Evolutionary conservation across 768 basidiomycete genomes (phyloP).

Genomic region (Lentinula boryana): DNA sequence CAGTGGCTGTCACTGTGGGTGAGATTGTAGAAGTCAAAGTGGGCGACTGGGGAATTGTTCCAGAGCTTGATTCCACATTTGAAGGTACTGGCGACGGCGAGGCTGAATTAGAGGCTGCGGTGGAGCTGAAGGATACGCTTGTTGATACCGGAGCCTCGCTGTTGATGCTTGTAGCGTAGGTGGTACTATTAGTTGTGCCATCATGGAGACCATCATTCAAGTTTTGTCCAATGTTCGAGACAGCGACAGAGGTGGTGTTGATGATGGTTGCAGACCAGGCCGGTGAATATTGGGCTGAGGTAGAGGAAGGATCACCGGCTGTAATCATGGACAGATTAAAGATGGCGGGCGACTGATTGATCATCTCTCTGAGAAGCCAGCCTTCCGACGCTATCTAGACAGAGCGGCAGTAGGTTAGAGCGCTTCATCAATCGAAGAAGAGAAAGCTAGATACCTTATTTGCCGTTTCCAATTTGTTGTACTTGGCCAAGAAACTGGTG

Average conservation of each 20-base stretch:
- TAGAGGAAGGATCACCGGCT: not conserved
- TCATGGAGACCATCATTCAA: not conserved
- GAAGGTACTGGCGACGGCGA: not conserved
- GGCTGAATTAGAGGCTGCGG: not conserved
- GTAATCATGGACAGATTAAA: slow-evolving; percentile 5
- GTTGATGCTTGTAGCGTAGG: slow-evolving; percentile 1
- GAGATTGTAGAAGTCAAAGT: not conserved
- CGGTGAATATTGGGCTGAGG: not conserved
- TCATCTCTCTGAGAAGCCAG: not conserved
- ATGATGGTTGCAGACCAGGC: slow-evolving; percentile 6
- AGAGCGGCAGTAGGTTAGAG: not conserved
- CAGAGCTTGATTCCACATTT: not conserved
- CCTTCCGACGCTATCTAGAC: slow-evolving; percentile 1
- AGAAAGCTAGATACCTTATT: not conserved
- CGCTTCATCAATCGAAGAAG: not conserved
- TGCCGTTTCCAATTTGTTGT: not conserved
- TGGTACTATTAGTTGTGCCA: not conserved
- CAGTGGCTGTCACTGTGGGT: slow-evolving; percentile 4
- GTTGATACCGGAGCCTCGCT: not conserved
- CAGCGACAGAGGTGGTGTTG: not conserved
- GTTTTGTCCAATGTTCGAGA: not conserved
- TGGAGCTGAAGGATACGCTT: not conserved
- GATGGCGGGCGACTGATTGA: not conserved
- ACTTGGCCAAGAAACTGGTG: not conserved
- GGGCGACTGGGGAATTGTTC: not conserved